A percentile compares a stretch with the other conserved stretches of the same genome.
Evolutionary conservation across 164 flowering plant genomes (phyloP).

Genomic region (Litsea cubeba): DNA sequence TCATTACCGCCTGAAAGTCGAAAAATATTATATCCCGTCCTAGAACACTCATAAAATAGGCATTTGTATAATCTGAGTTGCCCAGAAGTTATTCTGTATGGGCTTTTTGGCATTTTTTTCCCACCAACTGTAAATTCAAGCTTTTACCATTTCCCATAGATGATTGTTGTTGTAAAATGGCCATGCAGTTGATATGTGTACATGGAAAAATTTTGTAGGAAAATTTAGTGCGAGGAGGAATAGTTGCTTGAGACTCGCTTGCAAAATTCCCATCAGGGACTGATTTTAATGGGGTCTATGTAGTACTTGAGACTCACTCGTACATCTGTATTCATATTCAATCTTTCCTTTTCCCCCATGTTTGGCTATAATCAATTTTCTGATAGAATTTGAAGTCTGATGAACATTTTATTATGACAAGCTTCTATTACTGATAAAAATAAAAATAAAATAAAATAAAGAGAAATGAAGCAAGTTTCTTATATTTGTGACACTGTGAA

Average conservation of each 20-base stretch:
- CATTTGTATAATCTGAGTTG: background rate
- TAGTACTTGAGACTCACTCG: no score
- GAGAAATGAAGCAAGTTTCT: no score
- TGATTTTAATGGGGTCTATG: no score
- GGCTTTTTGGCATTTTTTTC: background rate
- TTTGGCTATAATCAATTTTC: no score
- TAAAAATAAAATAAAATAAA: no score
- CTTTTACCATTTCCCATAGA: background rate
- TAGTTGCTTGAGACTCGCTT: background rate
- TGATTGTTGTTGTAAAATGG: background rate
- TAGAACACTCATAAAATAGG: background rate
- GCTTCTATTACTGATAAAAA: no score
- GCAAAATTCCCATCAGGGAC: no score
- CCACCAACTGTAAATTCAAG: background rate
- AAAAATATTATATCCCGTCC: background rate
- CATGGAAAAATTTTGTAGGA: slow-evolving; percentile 1
- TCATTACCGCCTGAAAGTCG: background rate
- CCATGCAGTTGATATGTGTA: background rate
- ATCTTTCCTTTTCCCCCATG: no score
- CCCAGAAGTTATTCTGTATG: background rate
- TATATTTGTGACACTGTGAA: no score
- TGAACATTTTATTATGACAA: no score
- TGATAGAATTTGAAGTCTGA: no score
- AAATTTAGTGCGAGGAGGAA: background rate
- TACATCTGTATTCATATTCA: no score